Evolutionary conservation across 371 early-diverging fungal genomes (phyloP), one percentile per base, ranked within the genome.

Genomic region (Rhizopus arrhizus): DNA sequence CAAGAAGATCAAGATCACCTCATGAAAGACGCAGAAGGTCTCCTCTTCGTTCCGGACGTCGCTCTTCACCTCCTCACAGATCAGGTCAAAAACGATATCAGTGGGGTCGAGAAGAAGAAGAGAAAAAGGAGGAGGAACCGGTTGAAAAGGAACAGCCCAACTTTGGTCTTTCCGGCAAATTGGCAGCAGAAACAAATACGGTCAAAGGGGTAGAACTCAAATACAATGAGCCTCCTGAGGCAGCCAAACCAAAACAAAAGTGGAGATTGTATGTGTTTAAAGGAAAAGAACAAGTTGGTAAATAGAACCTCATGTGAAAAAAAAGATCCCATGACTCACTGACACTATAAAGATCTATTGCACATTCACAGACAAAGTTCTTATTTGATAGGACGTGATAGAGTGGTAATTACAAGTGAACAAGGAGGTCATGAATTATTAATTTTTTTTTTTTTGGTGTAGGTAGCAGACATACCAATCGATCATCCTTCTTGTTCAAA

Each of bases 251-350:
- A 1, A 76, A 63, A 8, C 64, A 73, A 22, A 80, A 79, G 57
- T 95, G 90, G 90, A 82, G 96, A 59, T 72, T 96, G 29, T 94
- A 95, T 70, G 93, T 95, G 0, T 97, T 95, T 73, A 96, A 96
- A 68, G 93, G 90, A 40, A 84, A 87, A 49, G 87, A 95, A 50
- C 90, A 94, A 64, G 75, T 94, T 35, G 96, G 90, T 90, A 77
- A 58, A 65, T 1, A 58, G 32, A 13, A 9, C 7, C 40, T 38
- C 3, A 33, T 11, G 5, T 46, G 16, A 29, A 29, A 29, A 7
- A 48, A 2, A 48, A 2, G 16, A 7, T n/a, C 9, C 31, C n/a
- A 32, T 34, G 11, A 6, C 32, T 33, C 15, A 12, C 31, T 7
- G 12, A 12, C 4, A 33, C 29, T 22, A 10, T 33, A 36, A 65